Conservation (phyloP, 164 flowering plant species). For the Annona cherimola region DNA sequence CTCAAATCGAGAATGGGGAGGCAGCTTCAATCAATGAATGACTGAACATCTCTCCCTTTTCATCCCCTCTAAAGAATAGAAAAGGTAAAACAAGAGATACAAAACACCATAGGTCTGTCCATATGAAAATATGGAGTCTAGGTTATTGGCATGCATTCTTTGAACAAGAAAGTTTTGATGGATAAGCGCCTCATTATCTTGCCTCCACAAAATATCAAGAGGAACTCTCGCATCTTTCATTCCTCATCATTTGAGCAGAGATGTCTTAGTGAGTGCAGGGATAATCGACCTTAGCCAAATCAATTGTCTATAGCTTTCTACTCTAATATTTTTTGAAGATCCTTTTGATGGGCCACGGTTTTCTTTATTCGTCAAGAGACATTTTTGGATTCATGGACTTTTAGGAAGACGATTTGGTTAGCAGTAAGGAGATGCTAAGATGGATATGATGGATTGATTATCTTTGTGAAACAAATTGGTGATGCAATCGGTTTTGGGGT, state of each 20-base stretch:
- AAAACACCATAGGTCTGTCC: not conserved
- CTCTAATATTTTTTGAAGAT: not conserved
- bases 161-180: not conserved
- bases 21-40: constrained; percentile 4
- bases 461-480: not conserved
- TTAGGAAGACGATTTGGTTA: not conserved
- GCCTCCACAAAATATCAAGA: not conserved
- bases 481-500: not conserved
- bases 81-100: not conserved
- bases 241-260: not conserved
- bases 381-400: not conserved
- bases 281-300: not conserved
- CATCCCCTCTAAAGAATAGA: not conserved
- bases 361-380: not conserved
- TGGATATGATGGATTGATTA: not conserved
- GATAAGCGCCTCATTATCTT: not conserved
- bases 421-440: no score
- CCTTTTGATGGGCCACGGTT: not conserved
- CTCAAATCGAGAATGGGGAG: constrained; percentile 30
- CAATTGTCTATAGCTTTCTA: not conserved
- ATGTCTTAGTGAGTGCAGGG: not conserved
- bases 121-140: not conserved
- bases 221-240: not conserved
- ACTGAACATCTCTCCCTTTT: not conserved
- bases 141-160: not conserved